Base-by-base conservation (phyloP, 2,329 filamentous ascomycete species). In the Pestalotiopsis sp. region DNA sequence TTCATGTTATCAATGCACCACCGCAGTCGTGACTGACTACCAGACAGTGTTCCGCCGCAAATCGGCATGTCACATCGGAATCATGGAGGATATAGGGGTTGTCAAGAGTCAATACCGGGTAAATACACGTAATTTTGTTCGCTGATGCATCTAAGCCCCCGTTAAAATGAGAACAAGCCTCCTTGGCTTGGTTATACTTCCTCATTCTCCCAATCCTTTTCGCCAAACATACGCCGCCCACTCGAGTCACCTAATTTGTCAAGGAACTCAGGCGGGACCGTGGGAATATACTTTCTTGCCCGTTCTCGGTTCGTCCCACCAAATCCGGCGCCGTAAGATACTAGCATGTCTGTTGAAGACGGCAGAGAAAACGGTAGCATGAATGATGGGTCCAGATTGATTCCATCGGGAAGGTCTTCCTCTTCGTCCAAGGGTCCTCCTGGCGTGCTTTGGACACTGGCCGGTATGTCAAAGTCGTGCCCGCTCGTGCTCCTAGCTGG, bases 281-380 rank as follows among this genome's bases (percentile, higher is more conserved):
- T 97, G 2, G 96, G 96, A 59, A 97, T 97, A 78, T 99, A 99
- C 81, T 97, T 97, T 72, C 94, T 87, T 79, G 97, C 96, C 67
- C 94, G 87, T 80, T 98, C 96, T 70, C 92, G 88, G 81, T 99
- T 97, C 60, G 96, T 84, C 0, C 96, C 96, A 4, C 96, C 96
- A 75, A 98, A 96, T 0, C 96, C 96, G 13, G 96, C 94, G 0
- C 96, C 96, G 75, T 97, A 99, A 72, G 91, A 95, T 61, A 99
- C 89, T 61, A 98, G 86, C 96, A 99, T 99, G 78, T 99, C 96
- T 30, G 94, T 98, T 67, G 94, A 96, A 1, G 95, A 97, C 1
- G 96, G 96, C 35, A 99, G 84, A n/a, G 92, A 92, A 78, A 99
- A 99, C 0, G 96, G 96, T 30, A 99, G 86, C 87, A 98, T 97